Base-by-base conservation (phyloP, 371 early-diverging fungal genomes). In the Vairimorpha ceranae region DNA sequence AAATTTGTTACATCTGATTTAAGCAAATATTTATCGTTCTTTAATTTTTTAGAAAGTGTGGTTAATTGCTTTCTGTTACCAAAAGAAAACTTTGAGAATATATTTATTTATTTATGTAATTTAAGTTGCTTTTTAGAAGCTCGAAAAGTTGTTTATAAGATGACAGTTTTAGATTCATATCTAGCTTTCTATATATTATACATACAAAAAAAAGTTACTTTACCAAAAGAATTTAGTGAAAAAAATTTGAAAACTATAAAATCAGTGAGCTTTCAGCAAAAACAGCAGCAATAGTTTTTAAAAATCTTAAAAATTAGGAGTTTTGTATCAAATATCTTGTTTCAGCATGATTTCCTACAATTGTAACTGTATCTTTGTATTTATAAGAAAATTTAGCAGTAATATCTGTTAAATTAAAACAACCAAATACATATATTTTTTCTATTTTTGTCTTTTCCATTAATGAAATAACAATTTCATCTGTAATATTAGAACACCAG, bases 291-390 rank as follows among this genome's bases (percentile, higher is more conserved):
- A n/a, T n/a, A n/a, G n/a, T n/a, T n/a, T n/a, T n/a, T n/a, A n/a
- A n/a, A n/a, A n/a, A n/a, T n/a, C n/a, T n/a, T n/a, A n/a, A n/a
- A n/a, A n/a, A n/a, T n/a, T n/a, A n/a, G n/a, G n/a, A n/a, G n/a
- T 61, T 61, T 19, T n/a, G 1, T 1, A 64, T 45, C 54, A 76
- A 52, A 59, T 43, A 76, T 58, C 54, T 59, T 6, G 76, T 76
- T 65, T 76, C 76, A 43, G 41, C 23, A 19, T 65, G 76, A 66
- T 76, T 70, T 23, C 71, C 76, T n/a, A 76, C 23, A 51, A 71
- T 54, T 36, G 8, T 65, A 23, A 64, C 41, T n/a, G 14, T 30
- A 35, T 66, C 32, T 58, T 59, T 66, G 10, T 54, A 52, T 33
- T 67, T n/a, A 14, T 52, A 76, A 10, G 76, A 36, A 6, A 46